Evolutionary conservation across 2,329 filamentous ascomycete species (phyloP).

Genomic region (Fusarium tricinctum): DNA sequence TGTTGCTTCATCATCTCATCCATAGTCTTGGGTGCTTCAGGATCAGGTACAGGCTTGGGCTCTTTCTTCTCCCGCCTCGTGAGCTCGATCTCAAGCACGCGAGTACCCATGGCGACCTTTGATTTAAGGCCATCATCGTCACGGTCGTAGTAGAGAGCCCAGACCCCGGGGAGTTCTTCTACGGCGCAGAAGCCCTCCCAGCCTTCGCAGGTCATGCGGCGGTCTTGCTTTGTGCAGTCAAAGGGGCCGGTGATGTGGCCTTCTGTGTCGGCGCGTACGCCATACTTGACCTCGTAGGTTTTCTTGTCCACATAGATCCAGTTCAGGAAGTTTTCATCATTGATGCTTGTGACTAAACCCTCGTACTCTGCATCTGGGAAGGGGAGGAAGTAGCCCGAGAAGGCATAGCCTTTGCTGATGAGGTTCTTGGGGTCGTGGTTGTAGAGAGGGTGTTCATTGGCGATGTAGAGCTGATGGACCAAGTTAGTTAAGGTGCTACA

Average conservation of each 20-base stretch:
- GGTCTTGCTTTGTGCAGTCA: slow-evolving; percentile 67
- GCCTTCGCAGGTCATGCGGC: slow-evolving; percentile 62
- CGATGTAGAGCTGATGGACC: slow-evolving; percentile 48
- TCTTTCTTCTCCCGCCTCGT: slow-evolving; percentile 62
- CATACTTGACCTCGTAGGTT: slow-evolving; percentile 63
- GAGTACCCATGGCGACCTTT: slow-evolving; percentile 62
- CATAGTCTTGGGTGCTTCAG: slow-evolving; percentile 39
- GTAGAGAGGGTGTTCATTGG: slow-evolving; percentile 48
- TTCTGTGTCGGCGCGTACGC: slow-evolving; percentile 59
- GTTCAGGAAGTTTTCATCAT: slow-evolving; percentile 63
- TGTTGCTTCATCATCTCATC: slow-evolving; percentile 52
- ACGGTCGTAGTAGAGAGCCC: slow-evolving; percentile 63
- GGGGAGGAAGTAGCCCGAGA: slow-evolving; percentile 69
- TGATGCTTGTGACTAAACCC: slow-evolving; percentile 64
- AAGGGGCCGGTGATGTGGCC: slow-evolving; percentile 62
- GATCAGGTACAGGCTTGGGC: slow-evolving; percentile 45
- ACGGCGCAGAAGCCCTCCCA: slow-evolving; percentile 67
- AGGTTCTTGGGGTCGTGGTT: slow-evolving; percentile 53
- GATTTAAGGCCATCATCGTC: slow-evolving; percentile 61
- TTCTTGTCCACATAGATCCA: slow-evolving; percentile 64
- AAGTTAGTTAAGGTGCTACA: slow-evolving; percentile 1
- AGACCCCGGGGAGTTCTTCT: slow-evolving; percentile 57
- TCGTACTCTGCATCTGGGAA: slow-evolving; percentile 66
- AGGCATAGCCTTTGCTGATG: slow-evolving; percentile 66
- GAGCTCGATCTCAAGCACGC: slow-evolving; percentile 69